phyloP scores from a whole-genome alignment of 768 basidiomycete species.

The Trametes gibbosa region DNA sequence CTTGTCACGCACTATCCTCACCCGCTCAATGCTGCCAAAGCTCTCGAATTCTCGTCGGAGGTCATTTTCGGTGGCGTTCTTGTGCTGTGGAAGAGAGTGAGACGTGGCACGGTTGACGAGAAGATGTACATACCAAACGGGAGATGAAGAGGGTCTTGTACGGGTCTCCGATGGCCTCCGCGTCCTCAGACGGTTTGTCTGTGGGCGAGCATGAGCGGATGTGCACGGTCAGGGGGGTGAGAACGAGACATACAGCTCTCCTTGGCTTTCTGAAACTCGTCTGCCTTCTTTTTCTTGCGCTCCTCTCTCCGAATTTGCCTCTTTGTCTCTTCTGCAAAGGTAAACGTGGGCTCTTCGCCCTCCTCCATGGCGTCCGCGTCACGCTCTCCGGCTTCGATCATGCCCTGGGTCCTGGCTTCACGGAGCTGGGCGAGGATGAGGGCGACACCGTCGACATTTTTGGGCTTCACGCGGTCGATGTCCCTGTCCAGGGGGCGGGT shows the following conservation, averaged over 20 bases:
- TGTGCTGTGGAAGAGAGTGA: constrained; percentile 57
- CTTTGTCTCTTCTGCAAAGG: constrained; percentile 80
- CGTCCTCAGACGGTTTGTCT: constrained; percentile 94
- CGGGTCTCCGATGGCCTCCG: constrained; percentile 91
- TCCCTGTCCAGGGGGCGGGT: constrained; percentile 82
- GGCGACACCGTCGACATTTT: constrained; percentile 77
- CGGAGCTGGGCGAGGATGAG: constrained; percentile 66
- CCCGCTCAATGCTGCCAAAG: constrained; percentile 92
- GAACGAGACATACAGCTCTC: constrained; percentile 67
- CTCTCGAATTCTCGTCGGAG: constrained; percentile 93
- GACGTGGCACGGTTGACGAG: neutral
- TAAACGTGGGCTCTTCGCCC: constrained; percentile 77
- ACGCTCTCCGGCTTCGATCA: constrained; percentile 50
- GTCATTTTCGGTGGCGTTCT: constrained; percentile 88
- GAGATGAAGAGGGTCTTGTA: constrained; percentile 99
- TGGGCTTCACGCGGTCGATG: constrained; percentile 66
- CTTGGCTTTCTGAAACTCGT: constrained; percentile 77
- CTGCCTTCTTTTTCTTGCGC: constrained; percentile 69
- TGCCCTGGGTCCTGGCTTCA: constrained; percentile 71
- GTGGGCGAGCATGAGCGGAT: constrained; percentile 12
- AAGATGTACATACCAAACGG: constrained; percentile 58
- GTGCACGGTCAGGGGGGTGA: constrained; percentile 2
- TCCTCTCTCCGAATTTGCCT: constrained; percentile 77
- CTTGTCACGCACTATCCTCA: constrained; percentile 90
- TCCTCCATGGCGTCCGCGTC: constrained; percentile 73